Evolutionary conservation across 768 basidiomycete species (phyloP).

Genomic region (Russula sp.): DNA sequence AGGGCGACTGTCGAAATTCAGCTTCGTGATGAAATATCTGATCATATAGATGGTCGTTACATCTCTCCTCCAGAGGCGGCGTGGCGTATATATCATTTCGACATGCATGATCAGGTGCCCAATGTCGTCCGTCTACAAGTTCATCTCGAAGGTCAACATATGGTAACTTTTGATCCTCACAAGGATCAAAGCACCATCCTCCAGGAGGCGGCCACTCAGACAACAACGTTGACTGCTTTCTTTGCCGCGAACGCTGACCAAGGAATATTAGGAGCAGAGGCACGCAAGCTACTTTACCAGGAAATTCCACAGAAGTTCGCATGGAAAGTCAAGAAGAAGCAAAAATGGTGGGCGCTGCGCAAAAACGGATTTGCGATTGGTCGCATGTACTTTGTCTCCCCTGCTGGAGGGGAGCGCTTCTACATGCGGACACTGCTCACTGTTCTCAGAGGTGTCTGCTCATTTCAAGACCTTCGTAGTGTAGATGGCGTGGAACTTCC

Average conservation of each 20-base stretch:
- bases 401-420: too few species aligned
- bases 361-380: background rate
- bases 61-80: background rate
- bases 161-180: background rate
- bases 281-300: background rate
- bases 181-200: background rate
- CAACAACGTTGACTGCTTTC: background rate
- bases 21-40: background rate
- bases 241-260: background rate
- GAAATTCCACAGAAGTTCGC: background rate
- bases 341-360: background rate
- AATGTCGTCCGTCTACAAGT: background rate
- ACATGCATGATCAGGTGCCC: background rate
- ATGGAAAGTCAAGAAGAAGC: background rate
- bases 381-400: background rate
- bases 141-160: background rate
- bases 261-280: fast-evolving
- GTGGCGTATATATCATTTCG: background rate
- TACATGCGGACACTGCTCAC: background rate
- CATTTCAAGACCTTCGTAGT: background rate
- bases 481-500: background rate
- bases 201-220: fast-evolving
- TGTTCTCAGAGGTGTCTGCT: background rate
- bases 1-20: background rate
- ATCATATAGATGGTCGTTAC: background rate